Evolutionary conservation across 2,329 filamentous ascomycete species (phyloP), one percentile per base, ranked within the genome.

Genomic region (Tolypocladium amazonense): DNA sequence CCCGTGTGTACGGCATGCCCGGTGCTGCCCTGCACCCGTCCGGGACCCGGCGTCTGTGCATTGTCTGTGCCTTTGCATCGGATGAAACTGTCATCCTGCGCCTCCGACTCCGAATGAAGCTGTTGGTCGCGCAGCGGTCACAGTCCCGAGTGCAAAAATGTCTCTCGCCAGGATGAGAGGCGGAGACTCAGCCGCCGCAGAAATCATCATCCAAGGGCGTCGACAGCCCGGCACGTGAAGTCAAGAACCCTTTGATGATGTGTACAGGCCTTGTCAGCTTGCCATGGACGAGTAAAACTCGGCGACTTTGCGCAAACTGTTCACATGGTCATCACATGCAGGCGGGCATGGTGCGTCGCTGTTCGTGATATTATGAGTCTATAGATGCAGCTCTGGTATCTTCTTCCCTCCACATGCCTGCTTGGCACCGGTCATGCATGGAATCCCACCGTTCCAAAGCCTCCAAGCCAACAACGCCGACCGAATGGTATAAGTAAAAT

Each of bases 91-190:
- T 8, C 30, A 33, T 33, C 4, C 30, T 33, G 8, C 30, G 30
- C 30, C 30, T 33, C 30, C 30, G 30, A 33, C 30, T 33, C 30
- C 4, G 30, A 33, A 4, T 33, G 30, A 8, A 33, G 9, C 35
- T 37, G 35, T 37, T 37, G 35, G 35, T 33, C 8, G 4, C 30
- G 30, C 30, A 33, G 30, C 30, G 30, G 30, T 33, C 30, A 73
- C 7, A 73, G 63, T 6, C 72, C 71, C 30, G 73, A 75, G n/a
- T 71, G 68, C 72, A 75, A 72, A 43, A 75, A 76, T 54, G 67
- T 69, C 11, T 69, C 11, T 76, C 73, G 15, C 71, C 72, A 4
- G 75, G 68, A 59, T 75, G 72, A 6, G 73, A 75, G 7, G 73
- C 73, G 30, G 67, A 69, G 43, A 75, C 75, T 18, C 74, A 59